Base-by-base conservation (phyloP, 495 filamentous ascomycete genomes). In the Glarea lozoyensis region DNA sequence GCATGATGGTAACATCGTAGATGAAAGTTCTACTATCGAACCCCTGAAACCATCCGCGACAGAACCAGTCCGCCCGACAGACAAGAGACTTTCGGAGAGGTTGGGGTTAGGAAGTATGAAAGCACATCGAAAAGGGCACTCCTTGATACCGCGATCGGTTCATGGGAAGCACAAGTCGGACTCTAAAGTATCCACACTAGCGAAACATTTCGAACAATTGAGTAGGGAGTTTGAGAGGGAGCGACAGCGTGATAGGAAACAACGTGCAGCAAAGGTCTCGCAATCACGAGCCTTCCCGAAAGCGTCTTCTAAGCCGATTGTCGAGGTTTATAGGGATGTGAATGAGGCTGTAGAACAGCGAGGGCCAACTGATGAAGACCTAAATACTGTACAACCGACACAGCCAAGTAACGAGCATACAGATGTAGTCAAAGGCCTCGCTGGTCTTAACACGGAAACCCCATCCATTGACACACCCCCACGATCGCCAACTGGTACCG, bases 161-260 rank as follows among this genome's bases (percentile, higher is more conserved):
- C 76, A 74, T 7, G 73, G 67, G 12, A 75, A 70, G 48, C 74
- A 66, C 33, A 82, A 73, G 32, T n/a, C n/a, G n/a, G 78, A 82
- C 38, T 72, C 81, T 1, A 84, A 82, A 38, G 93, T 99, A 1
- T 88, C 86, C 4, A 86, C 76, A 4, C 72, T 97, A 22, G 88
- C 93, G 11, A 88, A 86, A 54, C 93, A 97, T 60, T 96, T 97
- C 54, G 93, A 99, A 59, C 88, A 96, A 56, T 62, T 99, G 24
- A 94, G 87, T 45, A 82, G 89, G 4, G 93, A 99, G 52, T 97
- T 98, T 50, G 89, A 99, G 55, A 93, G 88, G 56, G 90, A 97
- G 65, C 72, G 93, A 27, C 73, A 89, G 37, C 83, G 82, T 43
- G 89, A 99, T 55, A 76, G 82, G 56, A 79, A 79, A 37, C 82